phyloP scores from a whole-genome alignment of 768 basidiomycete genomes.

The Brasilioporus rufonigricans region DNA sequence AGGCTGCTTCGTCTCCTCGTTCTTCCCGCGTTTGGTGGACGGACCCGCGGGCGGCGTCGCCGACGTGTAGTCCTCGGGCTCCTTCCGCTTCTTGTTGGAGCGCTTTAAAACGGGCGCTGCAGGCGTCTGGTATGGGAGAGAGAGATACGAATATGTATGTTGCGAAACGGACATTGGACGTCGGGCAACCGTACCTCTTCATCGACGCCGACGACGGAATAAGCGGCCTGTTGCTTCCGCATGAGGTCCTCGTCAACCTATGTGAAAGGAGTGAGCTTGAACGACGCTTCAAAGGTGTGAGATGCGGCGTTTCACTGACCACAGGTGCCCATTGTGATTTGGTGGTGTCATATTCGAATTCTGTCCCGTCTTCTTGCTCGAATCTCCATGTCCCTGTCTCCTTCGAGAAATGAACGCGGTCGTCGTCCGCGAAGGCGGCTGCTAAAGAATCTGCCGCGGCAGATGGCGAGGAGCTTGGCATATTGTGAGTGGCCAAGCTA shows the following conservation, averaged over 20 bases:
- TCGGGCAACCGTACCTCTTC: constrained; percentile 66
- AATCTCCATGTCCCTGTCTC: constrained; percentile 78
- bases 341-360: constrained; percentile 80
- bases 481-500: constrained; percentile 9
- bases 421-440: constrained; percentile 73
- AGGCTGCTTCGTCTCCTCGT: constrained; percentile 44
- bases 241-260: constrained; percentile 87
- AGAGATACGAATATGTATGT: constrained; percentile 23
- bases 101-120: constrained; percentile 84
- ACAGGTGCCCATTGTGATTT: constrained; percentile 83
- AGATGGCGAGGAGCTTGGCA: constrained; percentile 42
- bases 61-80: constrained; percentile 67
- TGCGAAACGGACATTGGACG: constrained; percentile 19
- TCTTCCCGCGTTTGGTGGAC: constrained; percentile 69
- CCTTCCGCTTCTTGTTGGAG: constrained; percentile 77
- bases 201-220: constrained; percentile 89
- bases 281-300: background rate
- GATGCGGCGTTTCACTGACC: constrained; percentile 45
- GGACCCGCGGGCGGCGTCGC: constrained; percentile 48
- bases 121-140: constrained; percentile 61
- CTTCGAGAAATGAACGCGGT: constrained; percentile 77
- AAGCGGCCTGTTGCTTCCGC: constrained; percentile 91
- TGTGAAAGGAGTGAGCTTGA: constrained; percentile 4
- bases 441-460: constrained; percentile 51
- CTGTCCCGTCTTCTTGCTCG: constrained; percentile 87